Percentiles rank a stretch among this genome's conserved stretches.
Evolutionary conservation across 768 basidiomycete genomes (phyloP).

Genomic region (Russula sp.): DNA sequence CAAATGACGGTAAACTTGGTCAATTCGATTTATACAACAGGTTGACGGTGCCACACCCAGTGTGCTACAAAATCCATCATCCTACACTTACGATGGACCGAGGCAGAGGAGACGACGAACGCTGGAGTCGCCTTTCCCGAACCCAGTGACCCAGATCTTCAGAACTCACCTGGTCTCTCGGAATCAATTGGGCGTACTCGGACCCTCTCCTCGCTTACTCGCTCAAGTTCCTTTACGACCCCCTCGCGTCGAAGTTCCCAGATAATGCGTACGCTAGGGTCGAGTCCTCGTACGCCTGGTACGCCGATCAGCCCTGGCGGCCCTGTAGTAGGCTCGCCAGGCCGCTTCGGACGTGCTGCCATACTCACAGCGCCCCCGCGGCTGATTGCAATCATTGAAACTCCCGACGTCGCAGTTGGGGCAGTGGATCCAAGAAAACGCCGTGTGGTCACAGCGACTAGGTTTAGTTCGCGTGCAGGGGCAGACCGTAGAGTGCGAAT

Average conservation of each 20-base stretch:
- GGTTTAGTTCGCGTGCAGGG: constrained; percentile 77
- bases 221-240: constrained; percentile 44
- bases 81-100: constrained; percentile 80
- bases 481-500: constrained; percentile 70
- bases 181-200: constrained; percentile 30
- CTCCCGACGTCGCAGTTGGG: constrained; percentile 83
- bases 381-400: constrained; percentile 75
- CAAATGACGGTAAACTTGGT: constrained; percentile 70
- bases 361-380: constrained; percentile 80
- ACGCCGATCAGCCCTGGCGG: constrained; percentile 38
- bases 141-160: constrained; percentile 21
- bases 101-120: constrained; percentile 39
- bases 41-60: constrained; percentile 31
- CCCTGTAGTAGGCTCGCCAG: constrained; percentile 10
- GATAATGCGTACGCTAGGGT: constrained; percentile 18
- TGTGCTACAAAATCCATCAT: constrained; percentile 87
- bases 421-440: constrained; percentile 81
- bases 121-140: constrained; percentile 14
- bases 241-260: constrained; percentile 35
- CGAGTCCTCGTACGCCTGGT: constrained; percentile 40
- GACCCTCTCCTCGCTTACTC: constrained; percentile 44
- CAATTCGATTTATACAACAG: not conserved
- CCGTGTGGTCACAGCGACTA: constrained; percentile 78
- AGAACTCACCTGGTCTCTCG: constrained; percentile 22
- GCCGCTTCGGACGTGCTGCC: constrained; percentile 58